These are phyloP conservation scores for Knoxia roxburghii DNA, from an alignment of 257 asterid genomes.

Conservation along the genomic window DNA sequence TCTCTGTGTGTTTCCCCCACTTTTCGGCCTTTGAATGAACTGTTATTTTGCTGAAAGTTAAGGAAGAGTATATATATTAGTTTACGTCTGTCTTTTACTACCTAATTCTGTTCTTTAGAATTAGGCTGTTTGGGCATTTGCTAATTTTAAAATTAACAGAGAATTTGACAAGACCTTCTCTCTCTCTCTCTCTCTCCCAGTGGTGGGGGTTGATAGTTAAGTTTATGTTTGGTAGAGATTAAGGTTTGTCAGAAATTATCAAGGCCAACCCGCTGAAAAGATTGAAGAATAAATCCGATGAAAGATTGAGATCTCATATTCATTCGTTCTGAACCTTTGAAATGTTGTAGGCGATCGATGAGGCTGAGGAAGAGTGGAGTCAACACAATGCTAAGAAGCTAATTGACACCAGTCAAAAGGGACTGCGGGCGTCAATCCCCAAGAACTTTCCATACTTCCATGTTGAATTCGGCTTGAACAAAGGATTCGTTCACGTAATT, in stretches of 20 bases:
- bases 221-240: not conserved
- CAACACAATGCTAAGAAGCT: conserved; percentile 95
- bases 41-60: not conserved
- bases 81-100: not conserved
- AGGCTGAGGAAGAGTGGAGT: conserved; percentile 98
- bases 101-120: not conserved
- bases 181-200: no score
- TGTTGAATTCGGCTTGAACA: conserved; percentile 80
- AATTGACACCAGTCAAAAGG: conserved; percentile 83
- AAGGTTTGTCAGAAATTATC: not conserved
- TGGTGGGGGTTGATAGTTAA: no score
- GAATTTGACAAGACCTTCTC: no score
- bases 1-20: no score
- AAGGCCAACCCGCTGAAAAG: not conserved
- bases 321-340: not conserved
- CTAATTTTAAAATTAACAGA: not conserved
- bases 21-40: not conserved
- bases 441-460: conserved; percentile 90
- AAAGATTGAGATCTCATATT: not conserved
- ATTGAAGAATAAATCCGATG: not conserved
- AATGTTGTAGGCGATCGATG: conserved; percentile 75
- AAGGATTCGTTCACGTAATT: conserved; percentile 91
- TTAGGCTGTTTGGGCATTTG: not conserved
- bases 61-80: not conserved
- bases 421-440: conserved; percentile 80